These are phyloP conservation scores for Elsinoe necatrix DNA, from an alignment of 2,329 filamentous ascomycete species.

Conservation along the genomic window DNA sequence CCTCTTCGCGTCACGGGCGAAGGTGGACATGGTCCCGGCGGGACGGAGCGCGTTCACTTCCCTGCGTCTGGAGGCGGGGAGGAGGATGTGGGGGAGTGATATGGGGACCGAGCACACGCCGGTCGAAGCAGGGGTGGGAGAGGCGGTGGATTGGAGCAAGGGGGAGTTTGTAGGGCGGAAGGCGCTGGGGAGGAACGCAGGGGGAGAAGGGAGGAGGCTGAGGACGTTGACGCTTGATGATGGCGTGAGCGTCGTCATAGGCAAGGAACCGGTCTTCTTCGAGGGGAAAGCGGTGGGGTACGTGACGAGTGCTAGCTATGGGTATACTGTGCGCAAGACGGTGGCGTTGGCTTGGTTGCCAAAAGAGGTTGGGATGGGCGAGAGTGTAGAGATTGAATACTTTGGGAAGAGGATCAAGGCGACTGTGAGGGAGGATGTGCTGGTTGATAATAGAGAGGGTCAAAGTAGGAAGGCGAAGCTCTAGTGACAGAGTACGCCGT, in stretches of 20 bases:
- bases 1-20: slow-evolving; percentile 44
- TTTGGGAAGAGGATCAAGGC: slow-evolving; percentile 49
- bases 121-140: slow-evolving; percentile 49
- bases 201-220: slow-evolving; percentile 31
- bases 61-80: slow-evolving; percentile 52
- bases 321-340: slow-evolving; percentile 50
- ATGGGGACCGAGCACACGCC: slow-evolving; percentile 55
- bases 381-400: slow-evolving; percentile 52
- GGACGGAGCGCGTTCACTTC: slow-evolving; percentile 52
- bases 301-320: slow-evolving; percentile 53
- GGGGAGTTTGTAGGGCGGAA: slow-evolving; percentile 44
- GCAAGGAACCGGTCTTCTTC: slow-evolving; percentile 53
- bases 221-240: slow-evolving; percentile 50
- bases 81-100: slow-evolving; percentile 49
- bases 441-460: slow-evolving; percentile 24
- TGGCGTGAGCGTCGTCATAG: slow-evolving; percentile 48
- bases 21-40: slow-evolving; percentile 49
- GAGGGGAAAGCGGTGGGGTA: slow-evolving; percentile 45
- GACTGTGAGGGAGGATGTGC: slow-evolving; percentile 45
- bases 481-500: neutral
- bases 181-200: slow-evolving; percentile 39
- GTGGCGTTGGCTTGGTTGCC: slow-evolving; percentile 54
- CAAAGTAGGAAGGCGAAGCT: neutral
- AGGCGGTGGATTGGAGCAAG: slow-evolving; percentile 43
- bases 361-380: slow-evolving; percentile 38